Percentiles rank a stretch among this genome's conserved stretches.
phyloP scores from a whole-genome alignment of 192 early-diverging fungal species.

The Rhizophagus clarus region DNA sequence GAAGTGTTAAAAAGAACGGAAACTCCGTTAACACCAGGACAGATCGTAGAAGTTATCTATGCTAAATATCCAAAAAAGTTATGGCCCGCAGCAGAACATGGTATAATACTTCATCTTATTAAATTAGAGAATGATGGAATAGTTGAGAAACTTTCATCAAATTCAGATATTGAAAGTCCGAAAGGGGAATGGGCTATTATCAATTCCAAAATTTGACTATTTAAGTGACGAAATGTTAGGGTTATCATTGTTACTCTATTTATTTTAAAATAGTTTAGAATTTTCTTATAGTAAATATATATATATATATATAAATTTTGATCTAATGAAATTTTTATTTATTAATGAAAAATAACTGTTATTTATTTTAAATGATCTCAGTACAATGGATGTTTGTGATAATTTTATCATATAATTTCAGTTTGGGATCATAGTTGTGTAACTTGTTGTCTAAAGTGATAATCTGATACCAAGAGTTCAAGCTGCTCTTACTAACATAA shows the following conservation, averaged over 20 bases:
- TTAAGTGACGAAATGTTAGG: too few species aligned
- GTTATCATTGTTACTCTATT: too few species aligned
- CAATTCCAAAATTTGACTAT: neutral
- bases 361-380: too few species aligned
- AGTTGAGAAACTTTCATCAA: constrained; percentile 25
- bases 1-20: constrained; percentile 37
- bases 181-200: neutral
- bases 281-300: too few species aligned
- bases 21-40: constrained; percentile 39
- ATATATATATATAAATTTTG: too few species aligned
- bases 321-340: too few species aligned
- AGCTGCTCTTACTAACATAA: too few species aligned
- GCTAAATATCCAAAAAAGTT: constrained; percentile 52
- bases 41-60: constrained; percentile 60
- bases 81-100: constrained; percentile 52
- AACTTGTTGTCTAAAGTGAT: too few species aligned
- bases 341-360: too few species aligned
- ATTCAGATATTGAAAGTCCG: neutral
- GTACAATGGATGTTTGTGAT: neutral
- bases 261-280: too few species aligned
- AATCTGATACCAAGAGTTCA: too few species aligned
- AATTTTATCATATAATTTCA: neutral
- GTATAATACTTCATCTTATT: constrained; percentile 56
- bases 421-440: neutral
- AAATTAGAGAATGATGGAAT: constrained; percentile 56